phyloP scores from a whole-genome alignment of 2,329 filamentous ascomycete genomes.

The Juglanconis juglandina region DNA sequence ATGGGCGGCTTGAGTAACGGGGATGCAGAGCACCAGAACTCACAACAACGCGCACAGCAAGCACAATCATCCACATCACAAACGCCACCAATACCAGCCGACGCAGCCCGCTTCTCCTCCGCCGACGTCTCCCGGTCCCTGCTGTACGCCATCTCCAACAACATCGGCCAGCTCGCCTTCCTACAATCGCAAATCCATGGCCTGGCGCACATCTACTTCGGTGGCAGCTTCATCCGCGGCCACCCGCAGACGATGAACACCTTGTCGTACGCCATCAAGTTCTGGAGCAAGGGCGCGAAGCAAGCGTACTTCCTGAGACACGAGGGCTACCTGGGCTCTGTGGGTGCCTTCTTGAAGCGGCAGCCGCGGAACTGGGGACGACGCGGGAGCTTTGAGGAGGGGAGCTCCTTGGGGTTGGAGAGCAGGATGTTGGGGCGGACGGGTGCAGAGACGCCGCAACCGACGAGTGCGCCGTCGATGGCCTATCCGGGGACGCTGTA shows the following conservation, averaged over 20 bases:
- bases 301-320: constrained; percentile 95
- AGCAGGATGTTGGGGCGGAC: constrained; percentile 24
- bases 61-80: constrained; percentile 2
- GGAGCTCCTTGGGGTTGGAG: constrained; percentile 25
- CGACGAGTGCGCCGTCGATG: not conserved
- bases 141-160: constrained; percentile 94
- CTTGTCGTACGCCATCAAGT: constrained; percentile 91
- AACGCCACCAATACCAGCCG: constrained; percentile 16
- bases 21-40: constrained; percentile 35
- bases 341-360: constrained; percentile 89
- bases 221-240: constrained; percentile 92
- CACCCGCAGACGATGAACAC: constrained; percentile 98
- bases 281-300: constrained; percentile 89
- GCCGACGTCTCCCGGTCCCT: constrained; percentile 88
- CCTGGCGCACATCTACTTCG: constrained; percentile 92
- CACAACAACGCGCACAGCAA: constrained; percentile 18
- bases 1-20: constrained; percentile 55
- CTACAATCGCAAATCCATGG: constrained; percentile 95
- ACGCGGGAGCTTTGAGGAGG: constrained; percentile 68
- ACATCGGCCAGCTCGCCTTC: constrained; percentile 96
- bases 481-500: constrained; percentile 11
- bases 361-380: constrained; percentile 91
- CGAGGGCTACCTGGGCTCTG: constrained; percentile 90
- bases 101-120: constrained; percentile 57
- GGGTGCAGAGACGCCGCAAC: constrained; percentile 6